These are phyloP conservation scores for Puccinia triticina DNA, from an alignment of 1,284 basidiomycete species.

Conservation along the genomic window DNA sequence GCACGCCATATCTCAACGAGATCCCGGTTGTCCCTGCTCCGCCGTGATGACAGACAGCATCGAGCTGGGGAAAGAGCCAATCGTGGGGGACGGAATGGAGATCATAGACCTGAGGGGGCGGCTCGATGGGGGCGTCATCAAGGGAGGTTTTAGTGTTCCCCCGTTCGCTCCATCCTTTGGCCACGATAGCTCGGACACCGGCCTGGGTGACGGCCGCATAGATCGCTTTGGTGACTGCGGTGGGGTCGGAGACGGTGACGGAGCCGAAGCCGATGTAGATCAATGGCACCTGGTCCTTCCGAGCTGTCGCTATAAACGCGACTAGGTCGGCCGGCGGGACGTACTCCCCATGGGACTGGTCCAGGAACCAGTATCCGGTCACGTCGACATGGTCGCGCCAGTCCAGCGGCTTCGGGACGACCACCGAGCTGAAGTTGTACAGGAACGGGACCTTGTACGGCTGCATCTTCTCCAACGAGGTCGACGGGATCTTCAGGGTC, in stretches of 20 bases:
- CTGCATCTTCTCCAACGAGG: conserved; percentile 70
- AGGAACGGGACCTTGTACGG: conserved; percentile 56
- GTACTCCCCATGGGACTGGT: conserved; percentile 84
- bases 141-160: conserved; percentile 43
- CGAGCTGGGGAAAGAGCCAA: conserved; percentile 58
- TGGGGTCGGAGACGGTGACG: conserved; percentile 51
- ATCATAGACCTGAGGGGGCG: conserved; percentile 54
- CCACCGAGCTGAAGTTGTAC: conserved; percentile 59
- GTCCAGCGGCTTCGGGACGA: conserved; percentile 87
- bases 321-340: conserved; percentile 76
- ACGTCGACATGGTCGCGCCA: conserved; percentile 90
- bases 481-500: conserved; percentile 73
- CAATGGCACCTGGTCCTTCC: conserved; percentile 76
- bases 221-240: conserved; percentile 43
- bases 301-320: conserved; percentile 78
- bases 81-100: conserved; percentile 58
- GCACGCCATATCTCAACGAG: conserved; percentile 65
- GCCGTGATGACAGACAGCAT: conserved; percentile 62
- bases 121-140: conserved; percentile 29
- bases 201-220: conserved; percentile 55
- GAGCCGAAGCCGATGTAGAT: conserved; percentile 97
- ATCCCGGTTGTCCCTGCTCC: conserved; percentile 95
- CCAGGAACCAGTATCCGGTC: conserved; percentile 89
- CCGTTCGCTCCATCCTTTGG: conserved; percentile 58
- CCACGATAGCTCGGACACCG: conserved; percentile 58